phyloP scores from a whole-genome alignment of 805 yeast species.

The Debaryomyces prosopidis region DNA sequence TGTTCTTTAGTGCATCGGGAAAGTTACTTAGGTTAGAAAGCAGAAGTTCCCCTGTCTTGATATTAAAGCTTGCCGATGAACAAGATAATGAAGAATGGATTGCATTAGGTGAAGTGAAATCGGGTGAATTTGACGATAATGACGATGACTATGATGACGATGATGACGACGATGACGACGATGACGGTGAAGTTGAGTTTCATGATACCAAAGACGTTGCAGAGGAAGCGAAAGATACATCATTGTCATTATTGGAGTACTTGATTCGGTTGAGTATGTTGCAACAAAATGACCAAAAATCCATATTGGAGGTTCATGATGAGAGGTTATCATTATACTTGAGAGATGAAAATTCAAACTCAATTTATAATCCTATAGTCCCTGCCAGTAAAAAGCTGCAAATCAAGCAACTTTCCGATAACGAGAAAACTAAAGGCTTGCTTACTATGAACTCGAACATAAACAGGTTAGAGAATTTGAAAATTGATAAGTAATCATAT shows the following conservation, averaged over 20 bases:
- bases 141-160: constrained; percentile 25
- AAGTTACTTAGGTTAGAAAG: constrained; percentile 62
- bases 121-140: constrained; percentile 24
- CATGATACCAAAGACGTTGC: constrained; percentile 15
- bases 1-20: constrained; percentile 74
- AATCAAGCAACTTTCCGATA: constrained; percentile 8
- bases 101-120: constrained; percentile 46
- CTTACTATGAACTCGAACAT: constrained; percentile 33
- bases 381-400: constrained; percentile 18
- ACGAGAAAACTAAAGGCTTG: constrained; percentile 14
- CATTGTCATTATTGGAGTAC: constrained; percentile 64
- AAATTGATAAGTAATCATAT: constrained; percentile 14
- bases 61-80: constrained; percentile 45
- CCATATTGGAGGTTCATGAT: constrained; percentile 58
- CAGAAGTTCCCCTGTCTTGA: constrained; percentile 62
- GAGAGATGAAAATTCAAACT: constrained; percentile 47
- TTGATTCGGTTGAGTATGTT: constrained; percentile 57
- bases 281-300: constrained; percentile 58
- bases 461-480: constrained; percentile 30
- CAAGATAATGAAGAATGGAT: constrained; percentile 43
- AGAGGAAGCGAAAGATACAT: constrained; percentile 16
- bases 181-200: constrained; percentile 7
- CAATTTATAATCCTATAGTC: constrained; percentile 14
- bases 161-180: constrained; percentile 17
- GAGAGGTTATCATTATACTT: constrained; percentile 63